phyloP scores from a whole-genome alignment of 2,329 filamentous ascomycete genomes.

The Dactylella cylindrospora region DNA sequence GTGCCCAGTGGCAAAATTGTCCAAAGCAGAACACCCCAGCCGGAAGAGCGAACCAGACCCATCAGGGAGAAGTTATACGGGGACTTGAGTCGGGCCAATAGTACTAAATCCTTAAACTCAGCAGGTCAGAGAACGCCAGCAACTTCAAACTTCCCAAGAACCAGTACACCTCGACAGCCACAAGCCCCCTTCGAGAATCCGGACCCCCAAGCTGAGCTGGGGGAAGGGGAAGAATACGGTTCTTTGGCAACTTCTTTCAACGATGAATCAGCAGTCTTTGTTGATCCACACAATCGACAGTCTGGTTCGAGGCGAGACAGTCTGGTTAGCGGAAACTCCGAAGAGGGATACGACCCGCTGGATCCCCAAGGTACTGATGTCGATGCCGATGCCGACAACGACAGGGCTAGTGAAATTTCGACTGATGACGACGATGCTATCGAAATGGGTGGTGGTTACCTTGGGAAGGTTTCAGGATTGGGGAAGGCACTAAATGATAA shows the following conservation, averaged over 20 bases:
- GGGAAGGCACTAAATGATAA: slow-evolving; percentile 40
- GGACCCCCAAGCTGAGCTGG: slow-evolving; percentile 25
- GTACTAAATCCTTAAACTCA: slow-evolving; percentile 26
- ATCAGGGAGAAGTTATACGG: slow-evolving; percentile 21
- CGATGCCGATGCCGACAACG: slow-evolving; percentile 36
- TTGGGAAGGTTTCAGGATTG: slow-evolving; percentile 42
- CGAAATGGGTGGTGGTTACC: slow-evolving; percentile 37
- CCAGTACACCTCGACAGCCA: slow-evolving; percentile 12
- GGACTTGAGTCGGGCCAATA: slow-evolving; percentile 30
- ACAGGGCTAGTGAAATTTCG: slow-evolving; percentile 38
- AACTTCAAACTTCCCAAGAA: slow-evolving; percentile 24
- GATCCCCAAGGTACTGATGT: slow-evolving; percentile 15
- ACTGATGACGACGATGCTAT: slow-evolving; percentile 42
- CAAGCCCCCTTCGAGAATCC: slow-evolving; percentile 33
- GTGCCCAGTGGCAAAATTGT: no score
- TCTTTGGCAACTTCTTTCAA: slow-evolving; percentile 35
- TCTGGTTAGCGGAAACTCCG: slow-evolving; percentile 33
- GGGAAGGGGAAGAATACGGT: slow-evolving; percentile 28
- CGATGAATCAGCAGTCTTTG: slow-evolving; percentile 23
- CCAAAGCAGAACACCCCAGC: slow-evolving; percentile 29
- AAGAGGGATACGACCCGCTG: slow-evolving; percentile 26
- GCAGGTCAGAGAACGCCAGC: slow-evolving; percentile 33
- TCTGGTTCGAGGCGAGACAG: slow-evolving; percentile 32
- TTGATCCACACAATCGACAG: slow-evolving; percentile 32
- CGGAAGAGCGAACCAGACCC: slow-evolving; percentile 21